Base-by-base conservation (phyloP, 805 yeast species). In the Cyberlindnera galapagoensis region DNA sequence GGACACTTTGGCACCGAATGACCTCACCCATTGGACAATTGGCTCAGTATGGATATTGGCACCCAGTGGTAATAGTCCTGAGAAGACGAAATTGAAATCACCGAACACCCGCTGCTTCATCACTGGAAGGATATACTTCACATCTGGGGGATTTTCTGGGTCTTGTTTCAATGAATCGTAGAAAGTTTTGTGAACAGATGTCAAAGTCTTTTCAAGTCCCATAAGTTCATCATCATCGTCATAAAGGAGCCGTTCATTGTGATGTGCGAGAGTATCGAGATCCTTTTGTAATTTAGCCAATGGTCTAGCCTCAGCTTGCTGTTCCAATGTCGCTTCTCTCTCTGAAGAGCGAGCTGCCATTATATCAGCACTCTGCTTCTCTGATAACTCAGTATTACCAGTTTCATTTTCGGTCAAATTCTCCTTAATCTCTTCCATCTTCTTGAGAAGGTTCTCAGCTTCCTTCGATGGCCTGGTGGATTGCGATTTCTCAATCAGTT, bases 21-120 rank as follows among this genome's bases (percentile, higher is more conserved):
- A 84, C 30, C 73, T 71, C 9, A 90, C 83, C 97, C 97, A 90
- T 15, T 80, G 74, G 2, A 88, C 96, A 26, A 92, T 83, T 52
- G 86, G 95, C 4, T 94, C 92, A 21, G 68, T 60, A 32, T 80
- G 78, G 12, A 83, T 59, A 34, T 75, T 70, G 9, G 78, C 67
- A 2, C 92, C 92, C n/a, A 85, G 52, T 1, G 97, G 97, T 15
- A 92, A 69, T n/a, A 90, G 67, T 0, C 97, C 97, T 4, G 95
- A 81, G 44, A 92, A 80, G 13, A 90, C 67, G 34, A 92, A 72
- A 3, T 74, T 73, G 28, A 78, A 70, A 6, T 79, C 88, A 16
- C 67, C 57, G 38, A 90, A 74, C 2, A 87, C 87, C 36, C 66
- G 49, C 7, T 59, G 54, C 51, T 88, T 90, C 71, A 90, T 67